Percentiles rank a stretch among this genome's conserved stretches.
phyloP scores from a whole-genome alignment of 2,329 filamentous ascomycete genomes.

The Alternaria sp. region DNA sequence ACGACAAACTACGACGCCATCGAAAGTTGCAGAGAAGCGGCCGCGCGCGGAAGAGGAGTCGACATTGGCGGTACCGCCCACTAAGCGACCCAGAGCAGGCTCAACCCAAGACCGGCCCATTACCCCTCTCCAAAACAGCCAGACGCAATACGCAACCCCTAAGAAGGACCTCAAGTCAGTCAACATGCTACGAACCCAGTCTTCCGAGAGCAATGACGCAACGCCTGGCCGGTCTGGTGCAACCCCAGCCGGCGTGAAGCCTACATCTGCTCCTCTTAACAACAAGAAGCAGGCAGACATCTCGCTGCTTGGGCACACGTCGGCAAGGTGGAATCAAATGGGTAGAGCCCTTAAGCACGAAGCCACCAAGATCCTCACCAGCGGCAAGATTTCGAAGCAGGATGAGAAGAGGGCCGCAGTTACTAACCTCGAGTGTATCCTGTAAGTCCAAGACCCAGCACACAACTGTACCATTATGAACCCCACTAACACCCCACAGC shows the following conservation, averaged over 20 bases:
- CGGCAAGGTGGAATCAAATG: slow-evolving; percentile 49
- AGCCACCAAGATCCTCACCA: slow-evolving; percentile 44
- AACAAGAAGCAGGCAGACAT: slow-evolving; percentile 43
- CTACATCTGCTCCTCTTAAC: slow-evolving; percentile 41
- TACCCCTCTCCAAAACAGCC: slow-evolving; percentile 38
- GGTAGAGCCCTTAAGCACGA: slow-evolving; percentile 57
- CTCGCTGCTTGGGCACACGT: slow-evolving; percentile 46
- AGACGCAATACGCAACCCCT: slow-evolving; percentile 40
- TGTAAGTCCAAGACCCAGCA: slow-evolving; percentile 33
- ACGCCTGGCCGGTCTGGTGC: slow-evolving; percentile 44
- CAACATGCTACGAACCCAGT: slow-evolving; percentile 45
- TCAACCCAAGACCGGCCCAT: slow-evolving; percentile 40
- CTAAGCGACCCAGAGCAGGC: slow-evolving; percentile 43
- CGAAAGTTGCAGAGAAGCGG: slow-evolving; percentile 43
- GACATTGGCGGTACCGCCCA: slow-evolving; percentile 26
- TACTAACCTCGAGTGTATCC: slow-evolving; percentile 54
- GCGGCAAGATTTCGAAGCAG: slow-evolving; percentile 34
- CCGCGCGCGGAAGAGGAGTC: slow-evolving; percentile 41
- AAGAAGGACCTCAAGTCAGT: slow-evolving; percentile 43
- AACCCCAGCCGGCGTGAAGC: slow-evolving; percentile 35
- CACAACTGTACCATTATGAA: background rate
- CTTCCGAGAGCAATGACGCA: slow-evolving; percentile 42
- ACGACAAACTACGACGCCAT: slow-evolving; percentile 27
- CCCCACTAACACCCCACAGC: slow-evolving; percentile 30
- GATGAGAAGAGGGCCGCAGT: slow-evolving; percentile 50